Evolutionary conservation across 2,329 filamentous ascomycete genomes (phyloP).

Genomic region (Colletotrichum sansevieriae): DNA sequence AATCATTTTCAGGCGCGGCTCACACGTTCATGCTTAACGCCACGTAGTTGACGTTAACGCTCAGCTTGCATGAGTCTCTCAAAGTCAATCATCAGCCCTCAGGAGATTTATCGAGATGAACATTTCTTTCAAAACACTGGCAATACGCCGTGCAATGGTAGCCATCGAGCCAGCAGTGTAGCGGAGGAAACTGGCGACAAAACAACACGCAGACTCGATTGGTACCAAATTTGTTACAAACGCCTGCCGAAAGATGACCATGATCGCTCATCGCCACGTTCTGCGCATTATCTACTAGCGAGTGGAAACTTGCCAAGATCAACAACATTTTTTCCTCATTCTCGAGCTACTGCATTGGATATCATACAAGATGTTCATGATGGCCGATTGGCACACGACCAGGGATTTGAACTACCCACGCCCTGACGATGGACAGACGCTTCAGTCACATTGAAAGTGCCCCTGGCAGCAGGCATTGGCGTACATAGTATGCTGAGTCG

Average conservation of each 20-base stretch:
- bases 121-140: background rate
- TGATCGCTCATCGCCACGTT: constrained; percentile 22
- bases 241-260: constrained; percentile 17
- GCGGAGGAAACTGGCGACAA: too few species aligned
- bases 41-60: background rate
- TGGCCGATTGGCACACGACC: constrained; percentile 16
- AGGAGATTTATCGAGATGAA: background rate
- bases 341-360: constrained; percentile 7
- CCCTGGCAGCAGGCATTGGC: background rate
- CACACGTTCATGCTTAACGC: background rate
- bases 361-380: constrained; percentile 2
- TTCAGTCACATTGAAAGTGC: background rate
- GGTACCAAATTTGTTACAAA: constrained; percentile 10
- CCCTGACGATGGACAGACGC: background rate
- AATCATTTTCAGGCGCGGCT: constrained; percentile 1
- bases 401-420: background rate
- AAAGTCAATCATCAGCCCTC: background rate
- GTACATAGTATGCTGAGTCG: background rate
- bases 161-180: too few species aligned
- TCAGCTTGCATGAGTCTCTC: background rate
- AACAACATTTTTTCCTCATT: constrained; percentile 16
- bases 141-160: too few species aligned
- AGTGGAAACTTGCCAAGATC: constrained; percentile 30
- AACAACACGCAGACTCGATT: background rate
- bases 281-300: constrained; percentile 2